Evolutionary conservation across 2,329 filamentous ascomycete species (phyloP).

Genomic region (Dothideomycetes sp.): DNA sequence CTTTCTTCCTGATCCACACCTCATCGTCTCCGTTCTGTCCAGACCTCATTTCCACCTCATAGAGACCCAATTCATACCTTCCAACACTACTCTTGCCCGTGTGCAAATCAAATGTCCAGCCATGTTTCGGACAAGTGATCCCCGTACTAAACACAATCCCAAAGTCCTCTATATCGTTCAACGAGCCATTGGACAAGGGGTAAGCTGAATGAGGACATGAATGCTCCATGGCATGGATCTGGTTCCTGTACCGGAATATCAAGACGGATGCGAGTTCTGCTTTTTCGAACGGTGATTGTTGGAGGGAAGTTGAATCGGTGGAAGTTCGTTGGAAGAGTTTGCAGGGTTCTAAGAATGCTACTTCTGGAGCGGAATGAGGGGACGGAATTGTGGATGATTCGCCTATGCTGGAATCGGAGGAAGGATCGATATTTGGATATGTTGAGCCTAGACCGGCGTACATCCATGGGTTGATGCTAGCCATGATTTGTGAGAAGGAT

Average conservation of each 20-base stretch:
- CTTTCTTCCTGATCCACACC: conserved; percentile 28
- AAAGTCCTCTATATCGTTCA: conserved; percentile 67
- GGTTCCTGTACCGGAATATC: conserved; percentile 54
- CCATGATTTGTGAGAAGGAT: no score
- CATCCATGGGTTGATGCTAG: conserved; percentile 38
- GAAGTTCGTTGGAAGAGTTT: conserved; percentile 42
- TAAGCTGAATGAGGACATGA: conserved; percentile 63
- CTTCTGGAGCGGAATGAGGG: background rate
- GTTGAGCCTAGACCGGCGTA: conserved; percentile 46
- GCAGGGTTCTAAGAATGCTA: conserved; percentile 24
- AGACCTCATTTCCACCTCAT: conserved; percentile 49
- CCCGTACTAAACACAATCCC: conserved; percentile 54
- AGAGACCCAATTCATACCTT: conserved; percentile 52
- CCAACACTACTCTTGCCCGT: conserved; percentile 54
- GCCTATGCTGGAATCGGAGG: conserved; percentile 36
- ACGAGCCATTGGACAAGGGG: conserved; percentile 52
- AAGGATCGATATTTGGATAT: conserved; percentile 46
- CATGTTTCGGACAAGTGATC: conserved; percentile 58
- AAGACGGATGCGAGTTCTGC: conserved; percentile 39
- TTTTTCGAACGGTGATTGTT: conserved; percentile 31
- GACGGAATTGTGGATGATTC: conserved; percentile 2
- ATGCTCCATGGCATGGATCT: conserved; percentile 60
- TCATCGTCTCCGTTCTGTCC: conserved; percentile 18
- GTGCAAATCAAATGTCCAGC: conserved; percentile 62
- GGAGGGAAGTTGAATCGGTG: conserved; percentile 5